Evolutionary conservation across 306 rosid genomes (phyloP), one percentile per base, ranked within the genome.

Genomic region (Rosa persica): DNA sequence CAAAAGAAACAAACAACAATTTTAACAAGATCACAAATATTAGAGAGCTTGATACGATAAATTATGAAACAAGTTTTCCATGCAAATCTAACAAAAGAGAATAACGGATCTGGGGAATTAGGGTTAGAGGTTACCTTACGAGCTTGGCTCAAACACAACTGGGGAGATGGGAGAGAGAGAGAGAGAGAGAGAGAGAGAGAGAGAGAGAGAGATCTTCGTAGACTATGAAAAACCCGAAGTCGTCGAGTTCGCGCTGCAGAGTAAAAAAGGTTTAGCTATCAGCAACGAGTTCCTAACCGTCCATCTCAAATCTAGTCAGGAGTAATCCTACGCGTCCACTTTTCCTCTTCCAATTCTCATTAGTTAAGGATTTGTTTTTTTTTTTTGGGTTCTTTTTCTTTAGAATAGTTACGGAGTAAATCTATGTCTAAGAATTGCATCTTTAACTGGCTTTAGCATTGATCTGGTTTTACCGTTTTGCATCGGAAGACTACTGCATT

Each of bases 151-250:
- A 42, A 43, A 67, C 49, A 34, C 46, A 79, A 51, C 54, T 62
- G 10, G 23, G 3, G 67, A 73, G 19, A 17, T 2, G 58, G 17
- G 42, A 65, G 64, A 15, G 54, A 22, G 5, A 64, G 66, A 38
- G 67, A 66, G 40, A 8, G 54, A 77, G 54, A 15, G 39, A 42
- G 51, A 65, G 67, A 38, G 67, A 66, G 40, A 8, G 54, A 77
- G 54, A 15, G 39, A 42, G 5, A 48, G 9, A 60, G 75, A 82
- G 88, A 87, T 85, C 89, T 80, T 84, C 84, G 88, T 80, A 30
- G 86, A 85, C 70, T 40, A 54, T 39, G 43, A 66, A 30, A 51
- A 39, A 20, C 54, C 38, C 76, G 58, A 22, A 76, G 82, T 67
- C 70, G 81, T 48, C 72, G 70, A 42, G 78, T 62, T 66, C 69